Conservation (phyloP, 169 alveolate species). For the Plasmodium ovale region DNA sequence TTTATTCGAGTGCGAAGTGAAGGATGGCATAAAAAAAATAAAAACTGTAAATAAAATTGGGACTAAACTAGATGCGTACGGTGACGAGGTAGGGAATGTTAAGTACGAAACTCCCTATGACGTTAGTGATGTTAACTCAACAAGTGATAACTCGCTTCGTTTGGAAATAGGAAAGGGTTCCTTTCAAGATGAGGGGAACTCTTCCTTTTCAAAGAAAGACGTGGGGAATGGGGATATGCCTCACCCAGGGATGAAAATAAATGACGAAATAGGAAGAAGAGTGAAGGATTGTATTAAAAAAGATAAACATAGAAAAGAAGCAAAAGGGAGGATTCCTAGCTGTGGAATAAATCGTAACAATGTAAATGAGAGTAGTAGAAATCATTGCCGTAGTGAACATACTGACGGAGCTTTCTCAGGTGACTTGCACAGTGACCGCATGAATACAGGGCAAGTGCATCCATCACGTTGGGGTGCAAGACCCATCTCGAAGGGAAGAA, state of each 20-base stretch:
- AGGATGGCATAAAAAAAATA: slow-evolving; percentile 41
- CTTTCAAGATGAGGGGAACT: not conserved
- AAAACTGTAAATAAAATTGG: slow-evolving; percentile 33
- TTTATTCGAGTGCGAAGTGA: slow-evolving; percentile 43
- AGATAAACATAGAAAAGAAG: not conserved
- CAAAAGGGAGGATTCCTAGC: not conserved
- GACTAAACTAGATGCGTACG: slow-evolving; percentile 6
- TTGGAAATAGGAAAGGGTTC: not conserved
- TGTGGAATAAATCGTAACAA: not conserved
- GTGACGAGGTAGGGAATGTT: slow-evolving; percentile 11
- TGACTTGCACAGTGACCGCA: not conserved
- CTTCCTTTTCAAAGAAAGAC: not conserved
- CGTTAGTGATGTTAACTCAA: slow-evolving; percentile 60
- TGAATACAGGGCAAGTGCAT: too few species aligned
- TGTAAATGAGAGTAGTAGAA: not conserved
- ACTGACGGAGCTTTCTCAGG: not conserved
- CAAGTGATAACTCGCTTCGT: slow-evolving; percentile 21
- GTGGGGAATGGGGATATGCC: not conserved
- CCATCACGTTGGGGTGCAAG: too few species aligned
- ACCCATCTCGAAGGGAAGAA: not conserved
- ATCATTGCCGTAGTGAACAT: not conserved
- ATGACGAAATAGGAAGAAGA: not conserved
- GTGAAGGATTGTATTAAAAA: not conserved
- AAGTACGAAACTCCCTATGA: slow-evolving; percentile 34
- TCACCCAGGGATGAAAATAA: not conserved